A percentile compares a stretch with the other conserved stretches of the same genome.
These are phyloP conservation scores for Pleurotus pulmonarius DNA, from an alignment of 768 basidiomycete genomes.

Conservation along the genomic window DNA sequence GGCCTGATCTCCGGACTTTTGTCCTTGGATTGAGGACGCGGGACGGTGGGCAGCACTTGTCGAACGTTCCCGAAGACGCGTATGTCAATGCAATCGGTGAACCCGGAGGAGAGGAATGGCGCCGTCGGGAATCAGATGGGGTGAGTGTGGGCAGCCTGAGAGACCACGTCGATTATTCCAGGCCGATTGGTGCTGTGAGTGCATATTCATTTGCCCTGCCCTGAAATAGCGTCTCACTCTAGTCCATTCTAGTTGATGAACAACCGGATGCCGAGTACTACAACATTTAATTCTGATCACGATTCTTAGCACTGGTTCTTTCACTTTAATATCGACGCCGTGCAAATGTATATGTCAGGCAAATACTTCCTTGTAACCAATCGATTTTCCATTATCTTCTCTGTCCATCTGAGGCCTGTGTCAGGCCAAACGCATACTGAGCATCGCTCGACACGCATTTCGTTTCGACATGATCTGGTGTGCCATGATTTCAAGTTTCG, in stretches of 20 bases:
- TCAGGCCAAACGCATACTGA: too few species aligned
- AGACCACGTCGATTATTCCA: conserved; percentile 7
- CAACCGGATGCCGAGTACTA: conserved; percentile 4
- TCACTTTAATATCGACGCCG: too few species aligned
- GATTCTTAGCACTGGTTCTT: not conserved
- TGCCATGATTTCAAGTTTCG: too few species aligned
- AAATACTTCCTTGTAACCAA: too few species aligned
- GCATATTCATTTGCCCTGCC: not conserved
- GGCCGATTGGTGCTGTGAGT: conserved; percentile 7
- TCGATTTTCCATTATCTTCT: too few species aligned
- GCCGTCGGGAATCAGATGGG: not conserved
- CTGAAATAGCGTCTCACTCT: too few species aligned
- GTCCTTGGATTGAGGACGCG: not conserved
- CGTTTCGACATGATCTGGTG: too few species aligned
- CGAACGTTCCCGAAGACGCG: not conserved
- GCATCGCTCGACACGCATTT: too few species aligned
- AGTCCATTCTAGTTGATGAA: not conserved
- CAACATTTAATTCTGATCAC: not conserved
- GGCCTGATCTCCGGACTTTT: not conserved
- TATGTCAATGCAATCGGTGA: not conserved
- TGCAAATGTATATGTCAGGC: too few species aligned
- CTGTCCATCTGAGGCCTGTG: too few species aligned
- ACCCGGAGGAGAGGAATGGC: not conserved
- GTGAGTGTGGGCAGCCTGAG: conserved; percentile 1
- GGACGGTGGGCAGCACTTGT: not conserved